These are phyloP conservation scores for Penicillium janthinellum DNA, from an alignment of 2,329 filamentous ascomycete species.

Conservation along the genomic window DNA sequence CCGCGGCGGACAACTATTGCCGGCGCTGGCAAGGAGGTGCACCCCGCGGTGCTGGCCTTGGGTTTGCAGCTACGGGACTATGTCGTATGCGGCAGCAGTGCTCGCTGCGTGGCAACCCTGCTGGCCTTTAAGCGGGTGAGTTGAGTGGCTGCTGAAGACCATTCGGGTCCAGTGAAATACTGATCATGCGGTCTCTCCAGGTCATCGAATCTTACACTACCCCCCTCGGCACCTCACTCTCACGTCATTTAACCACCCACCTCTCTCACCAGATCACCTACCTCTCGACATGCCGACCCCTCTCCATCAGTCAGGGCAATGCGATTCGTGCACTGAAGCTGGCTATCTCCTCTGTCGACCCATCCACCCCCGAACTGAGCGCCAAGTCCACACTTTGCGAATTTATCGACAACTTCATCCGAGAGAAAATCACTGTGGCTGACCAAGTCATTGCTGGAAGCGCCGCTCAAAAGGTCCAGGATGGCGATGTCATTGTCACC, in stretches of 20 bases:
- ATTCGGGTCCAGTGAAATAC: background rate
- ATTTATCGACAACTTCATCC: slow-evolving; percentile 85
- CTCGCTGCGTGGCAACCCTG: slow-evolving; percentile 82
- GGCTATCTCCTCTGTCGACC: slow-evolving; percentile 85
- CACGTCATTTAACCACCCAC: slow-evolving; percentile 88
- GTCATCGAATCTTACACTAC: slow-evolving; percentile 93
- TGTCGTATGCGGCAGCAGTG: slow-evolving; percentile 83
- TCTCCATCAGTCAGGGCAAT: slow-evolving; percentile 96
- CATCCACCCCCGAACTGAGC: slow-evolving; percentile 76
- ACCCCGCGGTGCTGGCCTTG: slow-evolving; percentile 80
- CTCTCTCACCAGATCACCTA: slow-evolving; percentile 96
- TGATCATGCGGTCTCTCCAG: slow-evolving; percentile 47
- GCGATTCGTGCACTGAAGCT: slow-evolving; percentile 94
- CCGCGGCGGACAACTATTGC: slow-evolving; percentile 67
- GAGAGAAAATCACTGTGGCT: slow-evolving; percentile 84
- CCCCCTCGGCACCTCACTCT: slow-evolving; percentile 78
- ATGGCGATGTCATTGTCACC: slow-evolving; percentile 81
- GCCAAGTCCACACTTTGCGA: slow-evolving; percentile 78
- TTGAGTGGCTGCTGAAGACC: slow-evolving; percentile 11
- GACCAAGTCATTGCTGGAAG: slow-evolving; percentile 81
- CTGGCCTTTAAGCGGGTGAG: slow-evolving; percentile 83
- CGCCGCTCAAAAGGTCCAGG: slow-evolving; percentile 72
- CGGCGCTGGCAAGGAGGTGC: slow-evolving; percentile 70
- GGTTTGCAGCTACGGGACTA: slow-evolving; percentile 91
- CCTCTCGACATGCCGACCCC: slow-evolving; percentile 87